Percentiles rank a stretch among this genome's conserved stretches.
These are phyloP conservation scores for Clitoria ternatea DNA, from an alignment of 306 rosid species.

Conservation along the genomic window DNA sequence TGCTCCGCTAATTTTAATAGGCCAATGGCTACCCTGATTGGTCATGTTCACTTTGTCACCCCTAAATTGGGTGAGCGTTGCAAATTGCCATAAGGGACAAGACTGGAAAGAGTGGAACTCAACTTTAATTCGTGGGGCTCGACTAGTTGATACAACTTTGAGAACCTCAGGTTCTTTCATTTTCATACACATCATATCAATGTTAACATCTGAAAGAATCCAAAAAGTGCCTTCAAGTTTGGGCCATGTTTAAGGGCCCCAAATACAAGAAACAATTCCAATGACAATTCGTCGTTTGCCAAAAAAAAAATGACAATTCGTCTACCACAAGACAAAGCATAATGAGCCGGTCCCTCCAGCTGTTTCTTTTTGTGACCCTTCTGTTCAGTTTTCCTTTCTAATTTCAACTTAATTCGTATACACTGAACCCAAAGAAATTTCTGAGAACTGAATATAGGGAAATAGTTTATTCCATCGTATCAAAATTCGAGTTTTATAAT, in stretches of 20 bases:
- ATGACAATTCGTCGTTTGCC: constrained; percentile 27
- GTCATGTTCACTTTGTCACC: too few relatives aligned
- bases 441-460: too few relatives aligned
- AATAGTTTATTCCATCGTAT: too few relatives aligned
- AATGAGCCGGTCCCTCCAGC: constrained; percentile 40
- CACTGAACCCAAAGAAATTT: too few relatives aligned
- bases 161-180: neutral
- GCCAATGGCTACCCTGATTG: too few relatives aligned
- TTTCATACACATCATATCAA: constrained; percentile 21
- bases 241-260: constrained; percentile 41
- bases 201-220: constrained; percentile 42
- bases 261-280: constrained; percentile 40
- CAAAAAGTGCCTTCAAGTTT: constrained; percentile 43
- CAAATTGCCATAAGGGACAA: neutral
- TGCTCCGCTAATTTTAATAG: too few relatives aligned
- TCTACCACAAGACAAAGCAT: constrained; percentile 24
- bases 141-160: constrained; percentile 10
- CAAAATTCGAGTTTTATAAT: too few relatives aligned
- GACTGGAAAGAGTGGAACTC: neutral
- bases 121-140: neutral
- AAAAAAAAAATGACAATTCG: constrained; percentile 27
- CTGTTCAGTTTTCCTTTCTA: neutral
- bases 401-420: constrained; percentile 11
- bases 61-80: too few relatives aligned
- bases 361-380: neutral